Percentiles rank a stretch among this genome's conserved stretches.
Evolutionary conservation across 345 rosid species (phyloP).

Genomic region (Raphanus raphanistrum): DNA sequence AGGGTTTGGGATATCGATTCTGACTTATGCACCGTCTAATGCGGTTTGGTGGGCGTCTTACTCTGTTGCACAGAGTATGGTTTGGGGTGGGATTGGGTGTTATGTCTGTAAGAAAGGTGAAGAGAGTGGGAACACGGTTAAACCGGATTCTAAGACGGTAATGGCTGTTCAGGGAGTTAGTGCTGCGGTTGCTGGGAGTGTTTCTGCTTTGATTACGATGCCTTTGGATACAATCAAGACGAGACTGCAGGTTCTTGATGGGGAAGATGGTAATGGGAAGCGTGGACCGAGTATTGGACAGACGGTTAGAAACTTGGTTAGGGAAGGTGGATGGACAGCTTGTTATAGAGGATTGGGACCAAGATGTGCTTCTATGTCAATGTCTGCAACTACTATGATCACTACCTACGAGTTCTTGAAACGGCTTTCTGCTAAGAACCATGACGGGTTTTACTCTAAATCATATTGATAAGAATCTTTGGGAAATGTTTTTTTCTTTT

Average conservation of each 20-base stretch:
- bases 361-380: slow-evolving; percentile 90
- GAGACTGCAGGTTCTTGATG: slow-evolving; percentile 79
- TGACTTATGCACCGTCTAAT: slow-evolving; percentile 95
- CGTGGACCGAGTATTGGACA: slow-evolving; percentile 72
- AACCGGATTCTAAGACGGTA: slow-evolving; percentile 66
- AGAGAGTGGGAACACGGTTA: slow-evolving; percentile 35
- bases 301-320: slow-evolving; percentile 71
- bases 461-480: slow-evolving; percentile 21
- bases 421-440: slow-evolving; percentile 79
- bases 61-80: slow-evolving; percentile 64
- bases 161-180: slow-evolving; percentile 94
- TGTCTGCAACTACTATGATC: slow-evolving; percentile 97
- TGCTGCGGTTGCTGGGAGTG: slow-evolving; percentile 94
- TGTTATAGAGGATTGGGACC: slow-evolving; percentile 95
- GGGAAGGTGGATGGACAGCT: slow-evolving; percentile 90
- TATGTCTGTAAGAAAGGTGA: slow-evolving; percentile 51
- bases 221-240: slow-evolving; percentile 97
- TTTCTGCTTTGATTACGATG: slow-evolving; percentile 88
- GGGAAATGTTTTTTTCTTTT: slow-evolving; percentile 10
- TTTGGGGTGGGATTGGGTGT: slow-evolving; percentile 31
- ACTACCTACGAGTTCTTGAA: slow-evolving; percentile 96
- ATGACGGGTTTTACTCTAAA: slow-evolving; percentile 46
- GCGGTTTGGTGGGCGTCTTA: slow-evolving; percentile 98
- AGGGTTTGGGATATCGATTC: slow-evolving; percentile 90
- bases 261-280: slow-evolving; percentile 60